A percentile compares a stretch with the other conserved stretches of the same genome.
These are phyloP conservation scores for Xylaria multiplex DNA, from an alignment of 2,329 filamentous ascomycete genomes.

Conservation along the genomic window DNA sequence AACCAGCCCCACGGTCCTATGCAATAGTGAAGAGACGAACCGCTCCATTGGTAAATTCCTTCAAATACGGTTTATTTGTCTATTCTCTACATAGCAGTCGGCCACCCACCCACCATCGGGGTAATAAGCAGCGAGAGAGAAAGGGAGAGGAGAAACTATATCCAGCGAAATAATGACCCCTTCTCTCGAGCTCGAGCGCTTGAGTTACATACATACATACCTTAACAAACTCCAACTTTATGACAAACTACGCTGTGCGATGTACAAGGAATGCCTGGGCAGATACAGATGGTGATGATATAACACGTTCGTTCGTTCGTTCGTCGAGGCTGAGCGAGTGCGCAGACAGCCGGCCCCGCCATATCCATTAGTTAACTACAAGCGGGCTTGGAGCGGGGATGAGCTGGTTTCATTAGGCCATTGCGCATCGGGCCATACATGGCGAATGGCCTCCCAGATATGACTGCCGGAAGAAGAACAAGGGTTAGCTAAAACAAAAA, in stretches of 20 bases:
- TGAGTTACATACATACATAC: background rate
- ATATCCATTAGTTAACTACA: conserved; percentile 60
- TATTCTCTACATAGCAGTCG: conserved; percentile 11
- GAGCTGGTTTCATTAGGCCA: conserved; percentile 78
- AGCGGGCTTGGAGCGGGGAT: conserved; percentile 78
- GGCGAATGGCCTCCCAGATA: conserved; percentile 92
- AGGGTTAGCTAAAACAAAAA: conserved; percentile 33
- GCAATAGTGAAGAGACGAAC: too few relatives aligned
- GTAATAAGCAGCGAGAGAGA: background rate
- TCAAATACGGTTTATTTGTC: conserved; percentile 4
- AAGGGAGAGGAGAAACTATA: background rate
- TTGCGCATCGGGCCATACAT: conserved; percentile 89
- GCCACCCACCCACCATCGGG: conserved; percentile 2
- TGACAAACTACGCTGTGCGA: conserved; percentile 30
- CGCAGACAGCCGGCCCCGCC: background rate
- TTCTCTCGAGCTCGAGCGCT: background rate
- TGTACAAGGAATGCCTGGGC: conserved; percentile 33
- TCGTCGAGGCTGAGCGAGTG: background rate
- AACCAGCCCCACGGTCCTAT: background rate
- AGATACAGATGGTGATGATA: conserved; percentile 26
- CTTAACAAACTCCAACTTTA: too few relatives aligned
- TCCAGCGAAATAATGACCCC: background rate
- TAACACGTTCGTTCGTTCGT: background rate
- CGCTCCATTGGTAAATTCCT: too few relatives aligned
- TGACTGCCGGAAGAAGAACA: conserved; percentile 62